These are phyloP conservation scores for Candida oleophila DNA, from an alignment of 805 yeast genomes.

Conservation along the genomic window DNA sequence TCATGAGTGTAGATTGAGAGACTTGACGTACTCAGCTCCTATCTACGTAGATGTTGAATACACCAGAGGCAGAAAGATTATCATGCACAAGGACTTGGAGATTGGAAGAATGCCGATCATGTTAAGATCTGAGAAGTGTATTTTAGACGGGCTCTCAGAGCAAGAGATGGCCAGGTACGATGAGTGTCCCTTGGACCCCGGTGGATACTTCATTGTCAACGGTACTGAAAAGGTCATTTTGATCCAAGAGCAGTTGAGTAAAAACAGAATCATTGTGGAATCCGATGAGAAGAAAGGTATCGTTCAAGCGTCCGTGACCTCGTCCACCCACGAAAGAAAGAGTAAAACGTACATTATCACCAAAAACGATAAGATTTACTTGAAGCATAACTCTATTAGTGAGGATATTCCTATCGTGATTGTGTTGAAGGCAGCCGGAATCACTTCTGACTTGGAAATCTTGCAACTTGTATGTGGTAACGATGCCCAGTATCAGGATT, in stretches of 20 bases:
- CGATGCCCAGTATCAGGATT: conserved; percentile 83
- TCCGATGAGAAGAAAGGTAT: conserved; percentile 93
- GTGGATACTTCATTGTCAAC: conserved; percentile 96
- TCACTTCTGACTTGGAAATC: conserved; percentile 87
- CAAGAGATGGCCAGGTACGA: conserved; percentile 80
- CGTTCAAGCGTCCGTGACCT: conserved; percentile 96
- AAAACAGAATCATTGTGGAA: conserved; percentile 96
- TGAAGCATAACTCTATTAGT: conserved; percentile 92
- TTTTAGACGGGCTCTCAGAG: conserved; percentile 75
- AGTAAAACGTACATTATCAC: conserved; percentile 96
- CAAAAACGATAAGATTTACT: conserved; percentile 81
- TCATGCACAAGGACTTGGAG: conserved; percentile 84
- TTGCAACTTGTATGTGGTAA: conserved; percentile 93
- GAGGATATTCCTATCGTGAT: conserved; percentile 96
- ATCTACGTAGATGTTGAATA: conserved; percentile 96
- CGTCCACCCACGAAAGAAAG: conserved; percentile 97
- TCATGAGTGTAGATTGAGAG: conserved; percentile 93
- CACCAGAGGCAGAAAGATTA: conserved; percentile 90
- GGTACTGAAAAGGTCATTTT: conserved; percentile 97
- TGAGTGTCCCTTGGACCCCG: conserved; percentile 98
- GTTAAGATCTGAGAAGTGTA: conserved; percentile 92
- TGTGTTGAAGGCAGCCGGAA: conserved; percentile 91
- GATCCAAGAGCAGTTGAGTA: conserved; percentile 94
- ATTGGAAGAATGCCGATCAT: conserved; percentile 99
- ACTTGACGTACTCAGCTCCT: conserved; percentile 92